phyloP scores from a whole-genome alignment of 805 yeast genomes.

The Hanseniaspora meyeri region DNA sequence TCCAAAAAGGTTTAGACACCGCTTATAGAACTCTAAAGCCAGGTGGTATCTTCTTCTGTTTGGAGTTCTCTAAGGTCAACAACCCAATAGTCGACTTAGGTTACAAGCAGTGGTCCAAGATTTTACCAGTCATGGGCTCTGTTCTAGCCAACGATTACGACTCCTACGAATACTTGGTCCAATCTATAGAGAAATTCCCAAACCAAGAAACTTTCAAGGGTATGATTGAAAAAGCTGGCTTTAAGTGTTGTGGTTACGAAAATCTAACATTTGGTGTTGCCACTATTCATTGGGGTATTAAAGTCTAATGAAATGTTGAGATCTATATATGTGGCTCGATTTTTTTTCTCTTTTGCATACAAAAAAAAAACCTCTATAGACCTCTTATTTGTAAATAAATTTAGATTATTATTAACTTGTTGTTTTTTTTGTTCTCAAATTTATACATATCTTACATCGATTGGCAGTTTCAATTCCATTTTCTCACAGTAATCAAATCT shows the following conservation, averaged over 20 bases:
- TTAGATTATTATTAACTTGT: too few relatives aligned
- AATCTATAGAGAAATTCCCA: conserved; percentile 85
- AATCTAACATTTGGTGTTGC: conserved; percentile 90
- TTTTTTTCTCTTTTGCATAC: neutral
- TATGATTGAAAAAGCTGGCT: conserved; percentile 93
- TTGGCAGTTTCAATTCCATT: conserved; percentile 28
- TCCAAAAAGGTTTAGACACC: conserved; percentile 86
- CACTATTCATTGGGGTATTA: conserved; percentile 90
- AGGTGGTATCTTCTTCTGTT: conserved; percentile 94
- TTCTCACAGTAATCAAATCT: conserved; percentile 32
- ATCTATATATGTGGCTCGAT: neutral
- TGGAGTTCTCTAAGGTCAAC: conserved; percentile 87
- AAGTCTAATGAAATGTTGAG: conserved; percentile 37
- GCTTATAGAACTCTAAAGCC: conserved; percentile 93
- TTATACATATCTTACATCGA: conserved; percentile 24
- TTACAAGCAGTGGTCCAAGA: conserved; percentile 79
- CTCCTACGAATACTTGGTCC: conserved; percentile 91
- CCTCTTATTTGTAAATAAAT: too few relatives aligned
- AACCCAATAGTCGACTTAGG: conserved; percentile 60
- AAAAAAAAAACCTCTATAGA: too few relatives aligned
- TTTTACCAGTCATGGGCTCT: conserved; percentile 90
- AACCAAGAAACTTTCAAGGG: conserved; percentile 77
- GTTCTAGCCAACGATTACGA: conserved; percentile 90
- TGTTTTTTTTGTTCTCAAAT: neutral
- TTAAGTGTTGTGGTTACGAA: conserved; percentile 88